Conservation (phyloP, 78 protist species). For the Cavenderia fasciculata region DNA sequence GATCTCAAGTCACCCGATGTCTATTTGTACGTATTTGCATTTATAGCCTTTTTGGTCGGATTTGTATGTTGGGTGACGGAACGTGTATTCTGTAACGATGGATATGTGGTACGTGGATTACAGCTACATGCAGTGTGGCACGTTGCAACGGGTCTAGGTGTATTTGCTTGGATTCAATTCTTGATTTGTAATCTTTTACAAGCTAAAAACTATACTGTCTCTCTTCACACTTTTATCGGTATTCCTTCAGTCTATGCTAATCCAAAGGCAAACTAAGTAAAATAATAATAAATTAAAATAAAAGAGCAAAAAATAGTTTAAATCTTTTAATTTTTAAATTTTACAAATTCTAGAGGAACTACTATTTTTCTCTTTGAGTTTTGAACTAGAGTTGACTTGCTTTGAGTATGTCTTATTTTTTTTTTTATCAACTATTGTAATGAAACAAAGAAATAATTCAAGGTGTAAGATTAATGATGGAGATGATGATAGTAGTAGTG, state of each 20-base stretch:
- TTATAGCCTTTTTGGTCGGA: slow-evolving; percentile 22
- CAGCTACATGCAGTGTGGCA: slow-evolving; percentile 63
- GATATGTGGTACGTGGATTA: slow-evolving; percentile 22
- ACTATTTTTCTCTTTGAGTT: too few relatives aligned
- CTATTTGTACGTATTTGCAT: slow-evolving; percentile 25
- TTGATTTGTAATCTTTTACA: slow-evolving; percentile 33
- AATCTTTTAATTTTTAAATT: too few relatives aligned
- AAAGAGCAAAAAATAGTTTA: too few relatives aligned
- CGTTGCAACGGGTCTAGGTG: slow-evolving; percentile 38
- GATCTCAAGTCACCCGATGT: slow-evolving; percentile 13
- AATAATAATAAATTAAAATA: neutral
- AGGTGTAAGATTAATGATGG: too few relatives aligned
- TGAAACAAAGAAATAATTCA: too few relatives aligned
- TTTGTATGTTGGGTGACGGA: slow-evolving; percentile 59
- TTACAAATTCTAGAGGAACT: too few relatives aligned
- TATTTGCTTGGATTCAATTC: slow-evolving; percentile 62
- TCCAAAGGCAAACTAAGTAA: slow-evolving; percentile 3
- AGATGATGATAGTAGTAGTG: too few relatives aligned
- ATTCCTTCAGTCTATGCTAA: slow-evolving; percentile 31
- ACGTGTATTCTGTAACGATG: slow-evolving; percentile 45
- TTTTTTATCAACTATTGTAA: too few relatives aligned
- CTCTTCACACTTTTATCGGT: neutral
- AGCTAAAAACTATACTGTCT: slow-evolving; percentile 36
- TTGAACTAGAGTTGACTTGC: too few relatives aligned
- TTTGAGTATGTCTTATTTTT: too few relatives aligned